Evolutionary conservation across 768 basidiomycete species (phyloP).

Genomic region (Rhizopogon roseolus): DNA sequence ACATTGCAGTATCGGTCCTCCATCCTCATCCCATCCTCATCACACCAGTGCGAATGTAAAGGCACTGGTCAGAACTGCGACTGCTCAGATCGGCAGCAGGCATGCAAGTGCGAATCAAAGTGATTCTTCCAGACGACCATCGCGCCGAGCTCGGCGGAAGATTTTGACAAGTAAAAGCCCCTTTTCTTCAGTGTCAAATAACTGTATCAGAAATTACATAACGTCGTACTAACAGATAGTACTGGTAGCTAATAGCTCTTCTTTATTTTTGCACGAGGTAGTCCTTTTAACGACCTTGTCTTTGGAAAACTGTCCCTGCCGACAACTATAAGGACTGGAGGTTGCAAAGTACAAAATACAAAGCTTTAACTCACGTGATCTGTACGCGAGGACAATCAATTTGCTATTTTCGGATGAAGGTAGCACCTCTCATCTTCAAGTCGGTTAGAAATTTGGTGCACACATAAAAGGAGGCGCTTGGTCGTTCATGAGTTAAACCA

Average conservation of each 20-base stretch:
- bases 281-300: neutral
- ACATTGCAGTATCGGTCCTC: neutral
- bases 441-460: neutral
- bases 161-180: neutral
- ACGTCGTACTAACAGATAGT: neutral
- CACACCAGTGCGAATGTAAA: slow-evolving; percentile 16
- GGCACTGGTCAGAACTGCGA: slow-evolving; percentile 12
- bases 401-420: slow-evolving; percentile 12
- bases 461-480: slow-evolving; percentile 4
- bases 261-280: no score
- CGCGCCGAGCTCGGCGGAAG: neutral
- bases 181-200: neutral
- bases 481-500: neutral
- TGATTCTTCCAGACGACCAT: neutral
- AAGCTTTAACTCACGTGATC: slow-evolving; percentile 6
- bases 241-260: neutral
- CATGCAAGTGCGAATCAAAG: slow-evolving; percentile 15
- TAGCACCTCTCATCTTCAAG: neutral
- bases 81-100: slow-evolving; percentile 11
- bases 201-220: neutral
- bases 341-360: slow-evolving; percentile 1
- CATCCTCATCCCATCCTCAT: neutral
- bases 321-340: no score
- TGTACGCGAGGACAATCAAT: neutral
- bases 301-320: no score